A percentile compares a stretch with the other conserved stretches of the same genome.
These are phyloP conservation scores for Canna indica DNA, from an alignment of 176 grass and related monocot genomes.

Conservation along the genomic window DNA sequence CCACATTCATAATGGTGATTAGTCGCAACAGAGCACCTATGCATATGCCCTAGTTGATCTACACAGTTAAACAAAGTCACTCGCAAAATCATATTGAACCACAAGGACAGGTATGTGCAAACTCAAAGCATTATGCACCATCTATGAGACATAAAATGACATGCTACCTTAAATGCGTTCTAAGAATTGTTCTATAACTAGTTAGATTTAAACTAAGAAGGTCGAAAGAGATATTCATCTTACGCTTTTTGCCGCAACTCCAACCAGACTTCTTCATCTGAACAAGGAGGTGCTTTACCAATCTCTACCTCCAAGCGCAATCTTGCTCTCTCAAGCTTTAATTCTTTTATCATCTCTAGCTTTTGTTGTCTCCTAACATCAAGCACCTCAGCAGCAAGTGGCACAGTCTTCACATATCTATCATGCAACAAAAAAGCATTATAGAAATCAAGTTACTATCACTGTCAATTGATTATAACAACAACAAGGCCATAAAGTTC, in stretches of 20 bases:
- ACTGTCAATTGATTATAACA: too few species aligned
- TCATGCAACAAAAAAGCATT: not conserved
- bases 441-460: not conserved
- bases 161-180: not conserved
- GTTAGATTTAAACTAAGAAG: not conserved
- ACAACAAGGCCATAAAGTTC: too few species aligned
- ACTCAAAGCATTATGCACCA: not conserved
- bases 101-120: not conserved
- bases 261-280: conserved; percentile 74
- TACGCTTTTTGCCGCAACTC: conserved; percentile 72
- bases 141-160: not conserved
- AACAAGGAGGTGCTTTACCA: conserved; percentile 74
- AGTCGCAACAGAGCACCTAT: too few species aligned
- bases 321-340: conserved; percentile 78
- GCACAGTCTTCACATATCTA: conserved; percentile 89
- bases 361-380: conserved; percentile 87
- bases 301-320: conserved; percentile 77
- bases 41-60: too few species aligned
- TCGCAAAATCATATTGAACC: too few species aligned
- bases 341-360: conserved; percentile 64
- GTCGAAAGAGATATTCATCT: conserved; percentile 36
- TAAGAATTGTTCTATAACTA: not conserved
- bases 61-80: too few species aligned
- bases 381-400: conserved; percentile 81
- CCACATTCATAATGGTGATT: too few species aligned